Evolutionary conservation across 2,329 filamentous ascomycete species (phyloP).

Genomic region (Cladosporium sp.): DNA sequence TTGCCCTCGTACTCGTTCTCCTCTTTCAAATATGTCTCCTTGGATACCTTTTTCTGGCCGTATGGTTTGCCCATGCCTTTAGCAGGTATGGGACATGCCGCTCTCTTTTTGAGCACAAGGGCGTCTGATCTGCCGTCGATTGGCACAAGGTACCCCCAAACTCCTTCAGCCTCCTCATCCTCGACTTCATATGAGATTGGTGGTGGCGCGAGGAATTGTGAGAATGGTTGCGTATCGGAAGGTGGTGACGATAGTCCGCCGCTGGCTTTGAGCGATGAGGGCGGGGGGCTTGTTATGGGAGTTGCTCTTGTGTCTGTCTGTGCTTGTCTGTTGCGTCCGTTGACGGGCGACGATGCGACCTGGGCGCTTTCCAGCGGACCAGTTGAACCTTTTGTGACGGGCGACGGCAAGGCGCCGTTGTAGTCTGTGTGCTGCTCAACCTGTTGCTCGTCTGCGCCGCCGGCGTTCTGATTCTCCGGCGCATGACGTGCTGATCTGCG

Average conservation of each 20-base stretch:
- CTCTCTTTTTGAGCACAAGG: constrained; percentile 71
- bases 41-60: constrained; percentile 32
- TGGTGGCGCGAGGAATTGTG: constrained; percentile 74
- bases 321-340: neutral
- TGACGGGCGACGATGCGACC: neutral
- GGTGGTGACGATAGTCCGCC: constrained; percentile 58
- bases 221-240: constrained; percentile 72
- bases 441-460: constrained; percentile 9
- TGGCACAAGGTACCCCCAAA: constrained; percentile 94
- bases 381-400: constrained; percentile 65
- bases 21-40: constrained; percentile 52
- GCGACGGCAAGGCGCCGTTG: constrained; percentile 72
- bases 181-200: constrained; percentile 73
- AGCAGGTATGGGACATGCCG: constrained; percentile 59
- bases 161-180: constrained; percentile 77
- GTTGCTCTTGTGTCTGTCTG: constrained; percentile 43
- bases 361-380: constrained; percentile 1
- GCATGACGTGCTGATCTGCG: constrained; percentile 65
- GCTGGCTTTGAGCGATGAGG: constrained; percentile 30
- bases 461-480: constrained; percentile 18
- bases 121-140: constrained; percentile 55
- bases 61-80: constrained; percentile 29
- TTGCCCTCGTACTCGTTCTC: constrained; percentile 60
- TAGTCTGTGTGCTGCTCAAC: constrained; percentile 50
- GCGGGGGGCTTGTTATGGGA: constrained; percentile 33